These are phyloP conservation scores for Colletotrichum sp. DNA, from an alignment of 2,329 filamentous ascomycete species.

Conservation along the genomic window DNA sequence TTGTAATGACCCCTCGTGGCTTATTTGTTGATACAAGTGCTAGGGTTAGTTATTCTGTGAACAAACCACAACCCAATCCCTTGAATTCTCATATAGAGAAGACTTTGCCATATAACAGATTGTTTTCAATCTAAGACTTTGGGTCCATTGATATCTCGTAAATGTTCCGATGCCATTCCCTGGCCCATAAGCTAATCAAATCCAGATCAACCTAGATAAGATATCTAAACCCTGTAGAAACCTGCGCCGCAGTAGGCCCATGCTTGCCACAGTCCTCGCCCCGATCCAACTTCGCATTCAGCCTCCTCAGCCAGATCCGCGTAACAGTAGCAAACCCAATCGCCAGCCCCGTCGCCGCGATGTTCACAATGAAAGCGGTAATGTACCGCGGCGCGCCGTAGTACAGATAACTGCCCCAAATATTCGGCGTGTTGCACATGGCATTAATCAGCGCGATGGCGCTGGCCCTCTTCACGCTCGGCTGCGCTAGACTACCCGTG, in stretches of 20 bases:
- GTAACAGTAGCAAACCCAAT: conserved; percentile 30
- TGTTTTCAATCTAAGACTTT: too few species aligned
- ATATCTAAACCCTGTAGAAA: conserved; percentile 31
- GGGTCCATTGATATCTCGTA: too few species aligned
- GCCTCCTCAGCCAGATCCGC: conserved; percentile 27
- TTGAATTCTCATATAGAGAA: not conserved
- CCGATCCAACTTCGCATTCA: conserved; percentile 31
- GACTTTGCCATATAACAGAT: not conserved
- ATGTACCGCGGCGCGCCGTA: conserved; percentile 29
- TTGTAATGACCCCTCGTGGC: not conserved
- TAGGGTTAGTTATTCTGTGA: not conserved
- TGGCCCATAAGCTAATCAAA: too few species aligned
- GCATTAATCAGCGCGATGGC: conserved; percentile 33
- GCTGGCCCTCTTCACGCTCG: conserved; percentile 28
- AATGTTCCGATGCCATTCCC: too few species aligned
- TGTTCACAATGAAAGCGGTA: conserved; percentile 31
- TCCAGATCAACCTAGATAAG: conserved; percentile 20
- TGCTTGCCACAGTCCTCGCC: conserved; percentile 29
- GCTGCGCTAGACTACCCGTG: conserved; percentile 28
- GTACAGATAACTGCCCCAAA: conserved; percentile 32
- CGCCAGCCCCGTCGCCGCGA: conserved; percentile 29
- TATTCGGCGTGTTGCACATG: conserved; percentile 32
- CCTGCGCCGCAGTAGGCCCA: conserved; percentile 31
- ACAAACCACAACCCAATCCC: not conserved
- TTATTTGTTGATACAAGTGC: not conserved